phyloP scores from a whole-genome alignment of 805 yeast genomes.

The Cyberlindnera maclurae region DNA sequence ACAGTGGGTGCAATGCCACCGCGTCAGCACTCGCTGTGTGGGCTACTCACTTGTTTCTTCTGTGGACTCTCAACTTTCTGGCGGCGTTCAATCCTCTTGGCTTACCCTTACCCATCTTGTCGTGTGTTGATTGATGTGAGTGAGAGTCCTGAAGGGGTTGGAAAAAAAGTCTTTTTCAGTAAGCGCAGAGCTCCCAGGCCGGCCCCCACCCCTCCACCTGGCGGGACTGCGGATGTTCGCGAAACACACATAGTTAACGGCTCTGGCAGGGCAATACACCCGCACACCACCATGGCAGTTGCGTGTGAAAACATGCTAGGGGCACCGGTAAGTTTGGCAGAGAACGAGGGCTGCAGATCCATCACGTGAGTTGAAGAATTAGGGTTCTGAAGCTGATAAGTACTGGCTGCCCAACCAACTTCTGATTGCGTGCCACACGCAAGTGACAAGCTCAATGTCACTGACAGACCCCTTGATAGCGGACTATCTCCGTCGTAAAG shows the following conservation, averaged over 20 bases:
- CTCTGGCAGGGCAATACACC: too few relatives aligned
- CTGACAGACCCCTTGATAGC: slow-evolving; percentile 40
- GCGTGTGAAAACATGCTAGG: too few relatives aligned
- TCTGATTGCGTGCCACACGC: too few relatives aligned
- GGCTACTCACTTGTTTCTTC: slow-evolving; percentile 87
- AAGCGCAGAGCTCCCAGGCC: not conserved
- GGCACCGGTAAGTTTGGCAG: too few relatives aligned
- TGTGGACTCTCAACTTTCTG: slow-evolving; percentile 99
- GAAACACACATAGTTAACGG: too few relatives aligned
- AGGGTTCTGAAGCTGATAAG: too few relatives aligned
- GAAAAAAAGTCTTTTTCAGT: slow-evolving; percentile 14
- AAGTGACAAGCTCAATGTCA: not conserved
- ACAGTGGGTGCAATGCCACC: not conserved
- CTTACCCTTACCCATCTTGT: slow-evolving; percentile 96
- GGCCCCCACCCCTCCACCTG: too few relatives aligned
- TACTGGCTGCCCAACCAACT: too few relatives aligned
- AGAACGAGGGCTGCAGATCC: too few relatives aligned
- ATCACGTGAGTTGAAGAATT: too few relatives aligned
- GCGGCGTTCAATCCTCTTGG: slow-evolving; percentile 99
- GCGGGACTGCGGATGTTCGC: not conserved
- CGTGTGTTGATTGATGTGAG: slow-evolving; percentile 4
- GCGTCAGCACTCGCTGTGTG: not conserved
- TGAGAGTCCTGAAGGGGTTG: slow-evolving; percentile 6
- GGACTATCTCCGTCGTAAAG: slow-evolving; percentile 47
- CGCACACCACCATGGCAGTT: too few relatives aligned